These are phyloP conservation scores for Chionographis japonica DNA, from an alignment of 106 monocot genomes.

Conservation along the genomic window DNA sequence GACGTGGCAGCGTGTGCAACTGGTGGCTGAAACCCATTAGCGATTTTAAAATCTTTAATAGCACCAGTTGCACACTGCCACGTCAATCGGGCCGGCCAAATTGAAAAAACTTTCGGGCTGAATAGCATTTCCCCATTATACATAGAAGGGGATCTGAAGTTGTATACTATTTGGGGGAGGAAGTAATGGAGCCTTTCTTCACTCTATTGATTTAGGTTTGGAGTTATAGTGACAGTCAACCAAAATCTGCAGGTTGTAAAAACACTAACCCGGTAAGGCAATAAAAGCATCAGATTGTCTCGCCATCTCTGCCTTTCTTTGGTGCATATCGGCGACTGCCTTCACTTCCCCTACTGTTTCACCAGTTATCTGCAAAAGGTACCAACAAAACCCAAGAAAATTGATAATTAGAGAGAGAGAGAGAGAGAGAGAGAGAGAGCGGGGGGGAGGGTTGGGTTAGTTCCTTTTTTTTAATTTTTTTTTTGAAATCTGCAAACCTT, in stretches of 20 bases:
- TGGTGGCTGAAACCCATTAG: too few relatives aligned
- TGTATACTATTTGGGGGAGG: too few relatives aligned
- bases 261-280: conserved; percentile 62
- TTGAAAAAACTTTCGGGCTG: too few relatives aligned
- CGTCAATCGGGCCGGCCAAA: too few relatives aligned
- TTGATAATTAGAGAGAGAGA: not conserved
- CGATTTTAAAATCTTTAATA: too few relatives aligned
- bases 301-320: conserved; percentile 84
- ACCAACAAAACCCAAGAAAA: not conserved
- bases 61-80: too few relatives aligned
- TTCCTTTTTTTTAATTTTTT: too few relatives aligned
- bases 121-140: too few relatives aligned
- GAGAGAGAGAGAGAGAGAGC: not conserved
- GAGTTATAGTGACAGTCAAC: not conserved
- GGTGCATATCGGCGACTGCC: conserved; percentile 80
- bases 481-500: too few relatives aligned
- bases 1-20: too few relatives aligned
- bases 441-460: too few relatives aligned
- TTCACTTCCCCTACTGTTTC: conserved; percentile 75
- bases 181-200: not conserved
- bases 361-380: conserved; percentile 59
- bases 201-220: not conserved
- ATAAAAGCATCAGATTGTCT: conserved; percentile 74
- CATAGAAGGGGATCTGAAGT: too few relatives aligned
- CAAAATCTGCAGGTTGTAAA: not conserved